phyloP scores from a whole-genome alignment of 179 eudicot genomes.

The Beta corolliflora region DNA sequence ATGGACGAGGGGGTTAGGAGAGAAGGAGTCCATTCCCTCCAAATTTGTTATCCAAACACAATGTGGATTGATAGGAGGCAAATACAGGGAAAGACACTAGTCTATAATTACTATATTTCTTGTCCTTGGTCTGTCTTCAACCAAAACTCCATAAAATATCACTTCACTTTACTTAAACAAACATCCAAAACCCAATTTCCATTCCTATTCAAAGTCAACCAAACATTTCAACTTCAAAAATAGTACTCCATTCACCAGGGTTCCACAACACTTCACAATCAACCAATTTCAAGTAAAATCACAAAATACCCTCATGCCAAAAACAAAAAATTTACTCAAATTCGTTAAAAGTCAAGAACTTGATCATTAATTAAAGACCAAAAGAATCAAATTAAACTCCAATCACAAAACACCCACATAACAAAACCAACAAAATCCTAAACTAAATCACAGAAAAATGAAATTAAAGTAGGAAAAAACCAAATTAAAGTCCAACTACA shows the following conservation, averaged over 20 bases:
- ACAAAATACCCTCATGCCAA: slow-evolving; percentile 14
- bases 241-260: background rate
- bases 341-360: background rate
- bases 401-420: too few species aligned
- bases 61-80: background rate
- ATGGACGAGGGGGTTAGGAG: too few species aligned
- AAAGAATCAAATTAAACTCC: too few species aligned
- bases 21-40: background rate
- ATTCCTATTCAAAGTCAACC: slow-evolving; percentile 4
- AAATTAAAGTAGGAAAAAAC: too few species aligned
- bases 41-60: background rate
- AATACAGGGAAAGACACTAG: background rate
- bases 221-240: background rate
- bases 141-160: background rate
- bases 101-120: background rate
- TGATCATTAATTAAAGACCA: background rate
- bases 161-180: background rate
- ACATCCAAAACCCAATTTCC: background rate
- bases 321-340: background rate
- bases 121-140: background rate
- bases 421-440: too few species aligned
- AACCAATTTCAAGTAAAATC: slow-evolving; percentile 1
- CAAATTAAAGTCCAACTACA: background rate
- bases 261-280: background rate
- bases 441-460: too few species aligned